Base-by-base conservation (phyloP, 345 rosid genomes). In the Anacardium occidentale region DNA sequence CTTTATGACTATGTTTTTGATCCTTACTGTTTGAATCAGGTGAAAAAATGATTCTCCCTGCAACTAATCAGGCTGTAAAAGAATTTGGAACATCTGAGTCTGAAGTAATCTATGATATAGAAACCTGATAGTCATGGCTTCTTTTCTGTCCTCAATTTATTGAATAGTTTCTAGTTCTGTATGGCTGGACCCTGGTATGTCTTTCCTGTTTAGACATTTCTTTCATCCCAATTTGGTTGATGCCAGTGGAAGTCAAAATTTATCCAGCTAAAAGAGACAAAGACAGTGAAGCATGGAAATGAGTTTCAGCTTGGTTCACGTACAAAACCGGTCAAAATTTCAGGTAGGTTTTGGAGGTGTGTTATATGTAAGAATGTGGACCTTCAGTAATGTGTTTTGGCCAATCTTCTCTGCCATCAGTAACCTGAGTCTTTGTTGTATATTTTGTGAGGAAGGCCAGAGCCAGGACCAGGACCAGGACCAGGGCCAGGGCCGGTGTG, bases 11-110 rank as follows among this genome's bases (percentile, higher is more conserved):
- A 56, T 47, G 18, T 34, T 22, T 18, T 14, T 76, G 13, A 26
- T 13, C 20, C 24, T 5, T 22, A 18, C 32, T 25, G 34, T 68
- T 1, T 71, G 42, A 44, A 68, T 62, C 90, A 88, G 90, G 77
- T 86, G 74, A 86, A 80, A 80, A 86, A 77, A 88, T 86, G 90
- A 73, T 66, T 29, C 64, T 86, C 13, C 66, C 81, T 73, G 89
- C 92, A 40, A 26, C 74, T 20, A 56, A 68, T 7, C 53, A 72
- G 34, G 83, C 85, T 64, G 51, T 83, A 32, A 60, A 74, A n/a
- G 45, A 56, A 64, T 67, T 24, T 88, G 62, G 54, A 58, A 37
- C 42, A 37, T 57, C 60, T 24, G 54, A 37, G 9, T 50, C 10
- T 48, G 7, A 10, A 34, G 82, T 57, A 47, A 61, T 40, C 2